Base-by-base conservation (phyloP, 78 protist genomes). In the Dictyostelium brefeldianum region DNA sequence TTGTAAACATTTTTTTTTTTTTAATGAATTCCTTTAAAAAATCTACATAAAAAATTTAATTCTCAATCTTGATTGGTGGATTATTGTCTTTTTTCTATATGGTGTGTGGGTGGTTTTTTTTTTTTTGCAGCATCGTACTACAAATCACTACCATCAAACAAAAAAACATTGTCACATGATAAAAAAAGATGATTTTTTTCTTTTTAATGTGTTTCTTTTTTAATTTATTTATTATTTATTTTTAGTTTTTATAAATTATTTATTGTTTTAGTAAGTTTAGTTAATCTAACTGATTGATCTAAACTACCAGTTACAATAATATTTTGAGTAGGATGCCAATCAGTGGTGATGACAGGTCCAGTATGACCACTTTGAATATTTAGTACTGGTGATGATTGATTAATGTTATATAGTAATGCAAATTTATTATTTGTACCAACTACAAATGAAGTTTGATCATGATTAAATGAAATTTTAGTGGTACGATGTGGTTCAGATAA, bases 361-460 rank as follows among this genome's bases (percentile, higher is more conserved):
- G 65, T 3, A 36, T 87, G 93, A 43, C 93, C 93, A n/a, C 67
- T 4, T 36, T 36, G 43, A 14, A 87, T 65, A 10, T 75, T 29
- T 4, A 71, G 65, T 18, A 87, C 78, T 9, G 93, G 93, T 29
- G 36, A 46, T 51, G 43, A 54, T 27, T 87, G 67, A 17, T 87
- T 79, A 22, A 87, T 74, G 78, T 87, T 87, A 64, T 87, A 87
- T 7, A 87, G 36, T 14, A 77, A 48, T 27, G 93, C 83, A 65
- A 59, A 87, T 51, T 87, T 87, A 46, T 74, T 77, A 51, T 59
- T 77, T 17, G 93, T 75, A 5, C 93, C 93, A 36, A 87, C 84
- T 15, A 77, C 29, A 51, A 87, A 87, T 15, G 93, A 77, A 5
- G 84, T 25, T 18, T 77, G 74, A 18, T 87, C 83, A 9, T 54